These are phyloP conservation scores for Wallacemonas sp. DNA, from an alignment of 208 protist species.

Conservation along the genomic window DNA sequence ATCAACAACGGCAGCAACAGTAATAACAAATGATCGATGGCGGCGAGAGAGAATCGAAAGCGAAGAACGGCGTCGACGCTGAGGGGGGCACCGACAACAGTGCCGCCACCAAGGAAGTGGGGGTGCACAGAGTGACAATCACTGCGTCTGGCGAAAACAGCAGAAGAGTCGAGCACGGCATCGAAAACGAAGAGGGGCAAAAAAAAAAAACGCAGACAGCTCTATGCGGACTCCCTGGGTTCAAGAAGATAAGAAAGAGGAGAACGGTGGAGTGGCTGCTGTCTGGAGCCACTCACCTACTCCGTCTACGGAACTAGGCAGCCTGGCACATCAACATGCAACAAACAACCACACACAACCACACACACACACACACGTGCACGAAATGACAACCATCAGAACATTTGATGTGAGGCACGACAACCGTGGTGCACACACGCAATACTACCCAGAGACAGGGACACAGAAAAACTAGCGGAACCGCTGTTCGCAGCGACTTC, in stretches of 20 bases:
- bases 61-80: neutral
- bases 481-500: too few species aligned
- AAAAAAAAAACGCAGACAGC: neutral
- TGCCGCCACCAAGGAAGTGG: neutral
- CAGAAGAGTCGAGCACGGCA: too few species aligned
- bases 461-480: too few species aligned
- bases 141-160: conserved; percentile 1
- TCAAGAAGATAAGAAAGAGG: neutral
- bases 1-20: neutral
- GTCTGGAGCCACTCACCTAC: too few species aligned
- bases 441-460: too few species aligned
- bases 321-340: neutral
- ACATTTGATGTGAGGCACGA: too few species aligned
- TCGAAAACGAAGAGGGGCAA: conserved; percentile 4
- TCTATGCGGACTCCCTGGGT: neutral
- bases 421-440: too few species aligned
- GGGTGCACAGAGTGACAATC: too few species aligned
- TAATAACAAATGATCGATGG: conserved; percentile 7
- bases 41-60: neutral
- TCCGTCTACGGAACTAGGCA: too few species aligned
- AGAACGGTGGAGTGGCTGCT: conserved; percentile 6
- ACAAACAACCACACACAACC: neutral
- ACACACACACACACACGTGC: too few species aligned
- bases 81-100: neutral
- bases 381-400: too few species aligned